These are phyloP conservation scores for Lipomyces sp. DNA, from an alignment of 805 yeast species.

Conservation along the genomic window DNA sequence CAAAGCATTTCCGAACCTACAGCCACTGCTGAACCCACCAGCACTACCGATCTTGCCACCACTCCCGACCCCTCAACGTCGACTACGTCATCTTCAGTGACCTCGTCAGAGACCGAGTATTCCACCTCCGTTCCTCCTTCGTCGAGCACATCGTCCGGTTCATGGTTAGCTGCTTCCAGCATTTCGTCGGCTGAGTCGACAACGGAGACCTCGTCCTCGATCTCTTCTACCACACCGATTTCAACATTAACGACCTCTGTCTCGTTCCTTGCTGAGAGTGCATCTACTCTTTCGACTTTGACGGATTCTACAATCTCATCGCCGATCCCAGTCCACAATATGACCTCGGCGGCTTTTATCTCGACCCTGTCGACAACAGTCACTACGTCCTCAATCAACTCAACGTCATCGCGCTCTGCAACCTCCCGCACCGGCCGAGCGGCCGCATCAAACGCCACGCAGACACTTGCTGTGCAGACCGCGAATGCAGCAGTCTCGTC, in stretches of 20 bases:
- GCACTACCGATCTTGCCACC: constrained; percentile 4
- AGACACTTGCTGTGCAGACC: constrained; percentile 2
- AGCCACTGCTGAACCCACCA: constrained; percentile 29
- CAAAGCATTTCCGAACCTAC: constrained; percentile 32
- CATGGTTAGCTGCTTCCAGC: neutral
- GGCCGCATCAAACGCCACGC: neutral
- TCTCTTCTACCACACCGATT: neutral
- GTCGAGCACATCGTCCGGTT: neutral
- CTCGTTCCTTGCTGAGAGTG: neutral
- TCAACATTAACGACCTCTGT: constrained; percentile 40
- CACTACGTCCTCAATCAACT: neutral
- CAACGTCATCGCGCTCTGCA: neutral
- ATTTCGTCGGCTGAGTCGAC: neutral
- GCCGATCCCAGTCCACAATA: constrained; percentile 3
- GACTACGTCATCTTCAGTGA: constrained; percentile 1
- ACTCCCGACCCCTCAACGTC: constrained; percentile 17
- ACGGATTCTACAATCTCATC: constrained; percentile 3
- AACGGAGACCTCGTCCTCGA: neutral
- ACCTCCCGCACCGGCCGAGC: constrained; percentile 8
- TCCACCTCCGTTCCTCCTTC: neutral
- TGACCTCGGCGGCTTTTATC: neutral
- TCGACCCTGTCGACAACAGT: neutral
- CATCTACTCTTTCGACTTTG: neutral
- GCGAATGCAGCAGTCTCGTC: constrained; percentile 7
- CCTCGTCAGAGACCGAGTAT: constrained; percentile 6